A percentile compares a stretch with the other conserved stretches of the same genome.
phyloP scores from a whole-genome alignment of 306 rosid genomes.

The Pterocarpus macrocarpus region DNA sequence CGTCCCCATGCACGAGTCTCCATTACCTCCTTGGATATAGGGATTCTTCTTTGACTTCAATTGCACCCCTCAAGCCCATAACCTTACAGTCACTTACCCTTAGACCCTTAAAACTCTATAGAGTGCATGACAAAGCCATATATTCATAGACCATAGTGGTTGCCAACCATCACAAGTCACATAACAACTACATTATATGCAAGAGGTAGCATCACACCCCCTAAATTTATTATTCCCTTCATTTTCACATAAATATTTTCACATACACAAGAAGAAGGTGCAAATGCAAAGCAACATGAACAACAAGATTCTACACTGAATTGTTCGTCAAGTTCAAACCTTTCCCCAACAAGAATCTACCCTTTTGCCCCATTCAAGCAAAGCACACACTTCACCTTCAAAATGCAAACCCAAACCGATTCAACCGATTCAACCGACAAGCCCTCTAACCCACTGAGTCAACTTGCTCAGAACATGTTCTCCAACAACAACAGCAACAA shows the following conservation, averaged over 20 bases:
- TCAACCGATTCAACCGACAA: conserved; percentile 32
- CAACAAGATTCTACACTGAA: neutral
- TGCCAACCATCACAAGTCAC: conserved; percentile 19
- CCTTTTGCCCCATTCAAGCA: conserved; percentile 35
- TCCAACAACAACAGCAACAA: conserved; percentile 53
- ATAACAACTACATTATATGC: neutral
- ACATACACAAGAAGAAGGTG: neutral
- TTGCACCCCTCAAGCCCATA: neutral
- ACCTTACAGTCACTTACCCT: neutral
- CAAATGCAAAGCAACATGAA: neutral
- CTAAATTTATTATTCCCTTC: conserved; percentile 24
- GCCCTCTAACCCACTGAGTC: conserved; percentile 52
- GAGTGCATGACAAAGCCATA: conserved; percentile 50
- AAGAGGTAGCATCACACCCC: conserved; percentile 23
- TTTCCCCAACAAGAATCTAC: conserved; percentile 3
- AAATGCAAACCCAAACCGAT: conserved; percentile 50
- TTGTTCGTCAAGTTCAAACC: conserved; percentile 35
- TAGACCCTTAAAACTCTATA: neutral
- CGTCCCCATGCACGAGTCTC: conserved; percentile 44
- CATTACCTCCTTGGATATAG: conserved; percentile 53
- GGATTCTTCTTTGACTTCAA: conserved; percentile 65
- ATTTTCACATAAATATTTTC: conserved; percentile 19
- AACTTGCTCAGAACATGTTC: conserved; percentile 61
- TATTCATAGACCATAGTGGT: neutral
- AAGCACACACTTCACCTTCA: conserved; percentile 9